A percentile compares a stretch with the other conserved stretches of the same genome.
Evolutionary conservation across 495 filamentous ascomycete species (phyloP).

Genomic region (Penicillium lagena): DNA sequence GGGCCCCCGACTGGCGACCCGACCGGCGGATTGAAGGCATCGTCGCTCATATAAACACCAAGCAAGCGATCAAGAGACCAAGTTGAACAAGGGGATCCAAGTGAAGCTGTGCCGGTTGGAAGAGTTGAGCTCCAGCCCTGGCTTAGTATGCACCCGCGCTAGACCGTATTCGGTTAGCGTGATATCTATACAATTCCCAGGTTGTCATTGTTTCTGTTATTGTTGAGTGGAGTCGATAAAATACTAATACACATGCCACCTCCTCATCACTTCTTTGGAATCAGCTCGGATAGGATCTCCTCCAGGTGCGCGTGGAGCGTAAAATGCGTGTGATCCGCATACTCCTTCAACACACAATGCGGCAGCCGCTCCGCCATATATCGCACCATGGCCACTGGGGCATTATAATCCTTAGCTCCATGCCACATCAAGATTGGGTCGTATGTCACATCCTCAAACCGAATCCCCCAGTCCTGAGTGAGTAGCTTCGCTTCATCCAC

Average conservation of each 20-base stretch:
- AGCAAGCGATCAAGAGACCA: not conserved
- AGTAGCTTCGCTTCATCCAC: constrained; percentile 23
- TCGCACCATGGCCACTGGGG: constrained; percentile 16
- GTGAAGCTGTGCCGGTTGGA: no score
- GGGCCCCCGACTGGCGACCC: constrained; percentile 23
- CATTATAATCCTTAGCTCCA: constrained; percentile 21
- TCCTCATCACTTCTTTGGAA: constrained; percentile 1
- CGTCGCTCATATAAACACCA: no score
- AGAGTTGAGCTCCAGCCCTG: no score
- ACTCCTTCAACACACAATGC: constrained; percentile 7
- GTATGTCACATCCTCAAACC: constrained; percentile 22
- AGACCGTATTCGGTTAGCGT: no score
- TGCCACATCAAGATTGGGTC: constrained; percentile 28
- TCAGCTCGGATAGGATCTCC: constrained; percentile 5
- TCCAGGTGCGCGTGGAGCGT: constrained; percentile 10
- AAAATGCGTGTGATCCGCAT: constrained; percentile 13
- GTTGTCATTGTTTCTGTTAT: not conserved
- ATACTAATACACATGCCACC: not conserved
- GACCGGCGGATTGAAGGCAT: constrained; percentile 35
- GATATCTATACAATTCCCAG: no score
- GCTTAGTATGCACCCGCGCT: no score
- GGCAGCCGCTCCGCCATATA: constrained; percentile 12
- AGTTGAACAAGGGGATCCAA: not conserved
- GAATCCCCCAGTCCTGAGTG: constrained; percentile 24
- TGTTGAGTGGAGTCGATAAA: not conserved